Evolutionary conservation across 106 monocot genomes (phyloP), one percentile per base, ranked within the genome.

Genomic region (Platanthera zijinensis): DNA sequence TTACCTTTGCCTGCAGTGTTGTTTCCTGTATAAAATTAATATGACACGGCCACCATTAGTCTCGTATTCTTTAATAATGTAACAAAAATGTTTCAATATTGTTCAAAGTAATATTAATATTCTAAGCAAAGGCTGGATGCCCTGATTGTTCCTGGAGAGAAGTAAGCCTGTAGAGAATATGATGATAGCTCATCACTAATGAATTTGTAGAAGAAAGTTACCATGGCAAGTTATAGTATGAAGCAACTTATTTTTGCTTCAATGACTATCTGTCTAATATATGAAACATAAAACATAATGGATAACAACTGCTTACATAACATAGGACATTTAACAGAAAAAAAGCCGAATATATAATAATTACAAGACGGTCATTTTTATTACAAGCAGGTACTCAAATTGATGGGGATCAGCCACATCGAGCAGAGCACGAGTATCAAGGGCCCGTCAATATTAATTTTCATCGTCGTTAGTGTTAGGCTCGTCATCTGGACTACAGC

Each of bases 1-100:
- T 96, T 17, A 96, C 85, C 69, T 96, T 96, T 4, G 92, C 74
- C 76, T 92, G 95, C 81, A 90, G 50, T 13, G 78, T 82, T 14
- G 77, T 71, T 74, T 87, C 95, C 95, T 96, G 77, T 52, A 72
- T 68, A 39, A 67, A 76, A 49, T 54, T 9, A 59, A 72, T 47
- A 83, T 25, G n/a, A 50, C 17, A 66, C 8, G 25, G 12, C 8
- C 12, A 70, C 9, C 7, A 39, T 70, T 6, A 70, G 48, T 45
- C 7, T 22, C 3, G 0, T 9, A 73, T 61, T 13, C 30, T 49
- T 48, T 48, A 45, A 62, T 52, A 47, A 76, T 30, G 3, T 7
- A 61, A 79, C 30, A 17, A 47, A n/a, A 7, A 6, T 15, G 8
- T 56, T 4, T 45, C 15, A 53, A 69, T 50, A 39, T 39, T 39